These are phyloP conservation scores for Alloascoidea africana DNA, from an alignment of 805 yeast genomes.

Conservation along the genomic window DNA sequence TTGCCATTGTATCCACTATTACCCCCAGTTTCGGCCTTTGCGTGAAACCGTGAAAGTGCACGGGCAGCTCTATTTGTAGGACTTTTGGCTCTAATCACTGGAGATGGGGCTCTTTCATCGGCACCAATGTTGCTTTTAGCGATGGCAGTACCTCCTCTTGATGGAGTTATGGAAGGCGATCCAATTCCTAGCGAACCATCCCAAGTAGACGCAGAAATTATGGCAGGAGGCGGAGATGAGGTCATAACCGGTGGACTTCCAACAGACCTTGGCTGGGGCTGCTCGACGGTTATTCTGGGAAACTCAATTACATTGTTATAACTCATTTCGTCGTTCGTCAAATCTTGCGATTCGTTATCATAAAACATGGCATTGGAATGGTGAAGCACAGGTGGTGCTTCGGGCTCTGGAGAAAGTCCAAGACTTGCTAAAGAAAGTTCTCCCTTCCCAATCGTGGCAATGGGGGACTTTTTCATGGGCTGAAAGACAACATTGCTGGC, in stretches of 20 bases:
- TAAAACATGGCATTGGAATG: neutral
- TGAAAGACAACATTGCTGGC: constrained; percentile 9
- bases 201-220: constrained; percentile 1
- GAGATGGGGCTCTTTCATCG: no score
- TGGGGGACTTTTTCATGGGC: constrained; percentile 10
- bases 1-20: no score
- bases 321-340: constrained; percentile 6
- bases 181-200: constrained; percentile 2
- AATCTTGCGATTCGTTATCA: constrained; percentile 4
- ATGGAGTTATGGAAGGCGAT: neutral
- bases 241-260: no score
- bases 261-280: no score
- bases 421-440: constrained; percentile 15
- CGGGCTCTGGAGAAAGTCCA: constrained; percentile 6
- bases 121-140: no score
- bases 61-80: no score
- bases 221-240: constrained; percentile 5
- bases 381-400: neutral
- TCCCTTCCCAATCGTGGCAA: constrained; percentile 17
- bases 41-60: no score
- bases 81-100: no score
- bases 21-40: no score
- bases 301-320: no score
- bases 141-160: no score
- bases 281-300: no score